Evolutionary conservation across 805 yeast species (phyloP).

Genomic region (Isabelozyma pseudorhagii): DNA sequence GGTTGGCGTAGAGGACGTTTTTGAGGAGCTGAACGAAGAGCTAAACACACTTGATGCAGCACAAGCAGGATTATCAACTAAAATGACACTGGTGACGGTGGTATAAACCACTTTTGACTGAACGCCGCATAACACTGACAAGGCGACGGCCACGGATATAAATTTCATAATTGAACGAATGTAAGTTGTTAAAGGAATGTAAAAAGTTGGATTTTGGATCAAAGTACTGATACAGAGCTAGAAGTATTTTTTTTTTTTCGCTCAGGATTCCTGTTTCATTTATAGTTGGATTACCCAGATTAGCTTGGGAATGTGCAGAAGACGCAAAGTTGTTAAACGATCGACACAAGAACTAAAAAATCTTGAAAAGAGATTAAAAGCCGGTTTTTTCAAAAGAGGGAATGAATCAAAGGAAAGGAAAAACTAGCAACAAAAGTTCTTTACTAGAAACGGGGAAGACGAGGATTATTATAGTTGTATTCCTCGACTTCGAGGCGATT

Average conservation of each 20-base stretch:
- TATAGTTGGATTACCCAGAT: not conserved
- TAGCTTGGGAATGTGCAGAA: not conserved
- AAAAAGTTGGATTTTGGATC: not conserved
- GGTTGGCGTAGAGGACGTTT: slow-evolving; percentile 15
- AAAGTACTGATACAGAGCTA: not conserved
- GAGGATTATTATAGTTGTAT: not conserved
- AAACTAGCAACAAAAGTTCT: not conserved
- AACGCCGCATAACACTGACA: slow-evolving; percentile 6
- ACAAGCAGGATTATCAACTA: slow-evolving; percentile 7
- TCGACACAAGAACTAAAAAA: not conserved
- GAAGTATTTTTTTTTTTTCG: not conserved
- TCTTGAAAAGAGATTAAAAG: not conserved
- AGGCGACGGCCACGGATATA: slow-evolving; percentile 12
- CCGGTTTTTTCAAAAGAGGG: not conserved
- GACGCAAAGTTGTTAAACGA: not conserved
- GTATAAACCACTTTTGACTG: slow-evolving; percentile 7
- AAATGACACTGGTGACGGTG: slow-evolving; percentile 7
- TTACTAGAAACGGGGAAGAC: not conserved
- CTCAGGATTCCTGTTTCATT: not conserved
- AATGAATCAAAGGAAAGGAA: not conserved
- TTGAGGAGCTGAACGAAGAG: slow-evolving; percentile 6
- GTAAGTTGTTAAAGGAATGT: slow-evolving; percentile 1
- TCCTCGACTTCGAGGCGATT: too few species aligned
- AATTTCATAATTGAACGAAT: slow-evolving; percentile 15
- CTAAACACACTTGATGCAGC: not conserved